Evolutionary conservation across 1,139 yeast genomes (phyloP), one percentile per base, ranked within the genome.

Genomic region (Blastobotrys arbuscula): DNA sequence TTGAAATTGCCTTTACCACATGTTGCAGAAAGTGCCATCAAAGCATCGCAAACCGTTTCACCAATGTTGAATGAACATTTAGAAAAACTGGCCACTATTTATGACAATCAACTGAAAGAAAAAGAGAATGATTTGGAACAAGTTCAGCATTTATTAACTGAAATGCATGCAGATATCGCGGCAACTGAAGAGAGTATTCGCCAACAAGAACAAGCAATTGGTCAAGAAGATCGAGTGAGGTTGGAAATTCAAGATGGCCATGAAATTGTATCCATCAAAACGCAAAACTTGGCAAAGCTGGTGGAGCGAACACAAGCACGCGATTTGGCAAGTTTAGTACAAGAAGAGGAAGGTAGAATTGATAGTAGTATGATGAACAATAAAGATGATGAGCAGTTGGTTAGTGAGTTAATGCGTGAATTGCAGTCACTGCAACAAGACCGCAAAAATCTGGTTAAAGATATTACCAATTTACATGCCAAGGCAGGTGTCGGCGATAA

Each of bases 281-380:
- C 68, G 2, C 52, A 54, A n/a, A 66, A 67, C 44, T 63, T 81
- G 44, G 67, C 66, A 26, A 69, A 67, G 50, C 53, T 75, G 3
- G 65, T 80, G 33, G 84, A 79, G 58, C 70, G 79, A 42, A 69
- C 81, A 2, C 89, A 82, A 58, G 75, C 78, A 1, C 69, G 73
- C 43, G 76, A 75, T 44, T 64, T 83, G 37, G 79, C 78, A 0
- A 64, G 62, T 33, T 62, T 72, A 13, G 77, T 79, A 1, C 73
- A 74, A 47, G 64, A 67, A 12, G 73, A 72, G 50, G 79, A 82
- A 56, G 63, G 69, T 18, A 69, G 68, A 38, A 67, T 69, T 24
- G 61, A 64, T 38, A 62, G 57, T 8, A 63, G 63, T 49, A 48
- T 60, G 39, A 55, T 60, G 42, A 48, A 42, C 2, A 40, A 51